Conservation (phyloP, 2,329 filamentous ascomycete species). For the Aspergillus pseudotamarii region DNA sequence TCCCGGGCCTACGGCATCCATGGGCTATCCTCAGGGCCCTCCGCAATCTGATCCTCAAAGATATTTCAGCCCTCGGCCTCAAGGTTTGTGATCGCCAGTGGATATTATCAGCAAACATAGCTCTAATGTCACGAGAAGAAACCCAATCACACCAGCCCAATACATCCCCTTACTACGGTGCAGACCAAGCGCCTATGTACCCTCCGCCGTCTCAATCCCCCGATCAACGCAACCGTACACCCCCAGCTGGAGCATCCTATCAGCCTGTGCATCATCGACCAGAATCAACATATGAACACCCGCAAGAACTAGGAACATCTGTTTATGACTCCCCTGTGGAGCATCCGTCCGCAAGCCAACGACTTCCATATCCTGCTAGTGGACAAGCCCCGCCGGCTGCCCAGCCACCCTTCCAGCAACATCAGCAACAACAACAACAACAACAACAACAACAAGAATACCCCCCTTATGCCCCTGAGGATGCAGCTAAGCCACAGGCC, state of each 20-base stretch:
- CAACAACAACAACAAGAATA: constrained; percentile 42
- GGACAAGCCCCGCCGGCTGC: constrained; percentile 29
- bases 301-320: constrained; percentile 77
- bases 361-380: constrained; percentile 36
- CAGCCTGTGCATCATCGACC: constrained; percentile 56
- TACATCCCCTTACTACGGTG: constrained; percentile 65
- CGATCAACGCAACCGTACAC: constrained; percentile 40
- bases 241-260: constrained; percentile 44
- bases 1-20: constrained; percentile 31
- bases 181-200: constrained; percentile 53
- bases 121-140: constrained; percentile 31
- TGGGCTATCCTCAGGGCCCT: constrained; percentile 38
- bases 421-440: constrained; percentile 26
- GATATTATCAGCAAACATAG: neutral
- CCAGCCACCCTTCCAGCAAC: constrained; percentile 37
- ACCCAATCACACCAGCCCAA: constrained; percentile 47
- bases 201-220: constrained; percentile 45
- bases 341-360: constrained; percentile 28
- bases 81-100: constrained; percentile 34
- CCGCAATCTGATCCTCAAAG: constrained; percentile 64
- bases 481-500: constrained; percentile 32
- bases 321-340: constrained; percentile 74
- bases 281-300: constrained; percentile 69
- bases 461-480: constrained; percentile 45
- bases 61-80: constrained; percentile 64